Conservation (phyloP, 2,329 filamentous ascomycete genomes). For the Samsoniella hepiali region DNA sequence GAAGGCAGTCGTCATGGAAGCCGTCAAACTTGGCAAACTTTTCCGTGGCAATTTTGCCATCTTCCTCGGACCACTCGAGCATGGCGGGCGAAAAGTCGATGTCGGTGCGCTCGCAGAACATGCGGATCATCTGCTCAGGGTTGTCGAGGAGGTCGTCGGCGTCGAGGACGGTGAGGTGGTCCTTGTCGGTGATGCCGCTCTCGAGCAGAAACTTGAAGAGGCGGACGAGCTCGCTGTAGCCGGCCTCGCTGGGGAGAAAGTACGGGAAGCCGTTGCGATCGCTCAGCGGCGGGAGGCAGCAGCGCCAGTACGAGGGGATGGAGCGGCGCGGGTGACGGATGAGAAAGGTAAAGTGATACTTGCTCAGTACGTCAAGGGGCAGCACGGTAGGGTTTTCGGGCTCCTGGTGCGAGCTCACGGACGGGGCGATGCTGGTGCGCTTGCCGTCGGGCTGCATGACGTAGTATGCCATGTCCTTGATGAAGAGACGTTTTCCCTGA, state of each 20-base stretch:
- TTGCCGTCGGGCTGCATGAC: slow-evolving; percentile 72
- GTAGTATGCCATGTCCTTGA: slow-evolving; percentile 98
- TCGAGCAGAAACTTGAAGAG: slow-evolving; percentile 81
- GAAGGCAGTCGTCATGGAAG: slow-evolving; percentile 92
- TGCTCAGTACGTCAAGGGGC: slow-evolving; percentile 67
- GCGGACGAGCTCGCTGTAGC: slow-evolving; percentile 81
- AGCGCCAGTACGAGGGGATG: slow-evolving; percentile 92
- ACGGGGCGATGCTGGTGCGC: slow-evolving; percentile 70
- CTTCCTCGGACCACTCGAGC: slow-evolving; percentile 79
- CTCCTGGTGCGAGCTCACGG: slow-evolving; percentile 63
- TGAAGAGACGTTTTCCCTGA: slow-evolving; percentile 87
- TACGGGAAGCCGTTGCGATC: slow-evolving; percentile 78
- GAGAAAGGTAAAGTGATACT: slow-evolving; percentile 93
- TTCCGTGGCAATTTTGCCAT: slow-evolving; percentile 67
- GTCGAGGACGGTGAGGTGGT: slow-evolving; percentile 79
- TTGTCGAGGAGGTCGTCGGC: slow-evolving; percentile 91
- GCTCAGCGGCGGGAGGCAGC: slow-evolving; percentile 83
- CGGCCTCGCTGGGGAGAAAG: slow-evolving; percentile 85
- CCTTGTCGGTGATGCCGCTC: slow-evolving; percentile 67
- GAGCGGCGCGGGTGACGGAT: slow-evolving; percentile 92
- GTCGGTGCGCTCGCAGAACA: slow-evolving; percentile 78
- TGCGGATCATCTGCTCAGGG: slow-evolving; percentile 69
- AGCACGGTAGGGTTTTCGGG: slow-evolving; percentile 80
- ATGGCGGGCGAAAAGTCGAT: slow-evolving; percentile 73
- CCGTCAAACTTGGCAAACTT: slow-evolving; percentile 96